A percentile compares a stretch with the other conserved stretches of the same genome.
These are phyloP conservation scores for Hanseniaspora pseudoguilliermondii DNA, from an alignment of 805 yeast species.

Conservation along the genomic window DNA sequence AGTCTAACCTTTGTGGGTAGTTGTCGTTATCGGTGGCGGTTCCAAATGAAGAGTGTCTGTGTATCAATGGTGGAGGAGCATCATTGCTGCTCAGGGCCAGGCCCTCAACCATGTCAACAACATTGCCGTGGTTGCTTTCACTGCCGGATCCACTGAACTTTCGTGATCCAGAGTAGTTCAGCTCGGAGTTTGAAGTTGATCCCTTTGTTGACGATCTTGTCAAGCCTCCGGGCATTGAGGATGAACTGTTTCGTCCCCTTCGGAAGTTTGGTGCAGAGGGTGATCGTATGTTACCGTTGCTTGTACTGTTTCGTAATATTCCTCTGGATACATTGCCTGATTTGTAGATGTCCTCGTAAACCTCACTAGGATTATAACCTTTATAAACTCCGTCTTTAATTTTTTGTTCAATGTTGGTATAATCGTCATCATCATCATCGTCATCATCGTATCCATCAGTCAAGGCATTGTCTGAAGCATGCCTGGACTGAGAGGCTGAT, in stretches of 20 bases:
- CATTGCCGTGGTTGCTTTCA: slow-evolving; percentile 13
- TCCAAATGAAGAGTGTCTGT: slow-evolving; percentile 11
- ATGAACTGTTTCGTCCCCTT: slow-evolving; percentile 1
- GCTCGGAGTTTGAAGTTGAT: slow-evolving; percentile 10
- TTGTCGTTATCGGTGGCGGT: neutral
- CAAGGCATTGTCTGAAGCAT: slow-evolving; percentile 10
- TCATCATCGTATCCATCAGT: slow-evolving; percentile 12
- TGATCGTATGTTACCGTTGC: neutral
- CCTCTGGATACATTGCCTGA: slow-evolving; percentile 11
- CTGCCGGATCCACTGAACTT: slow-evolving; percentile 14
- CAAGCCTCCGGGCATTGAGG: slow-evolving; percentile 3
- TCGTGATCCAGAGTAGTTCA: slow-evolving; percentile 18
- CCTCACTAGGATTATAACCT: slow-evolving; percentile 9
- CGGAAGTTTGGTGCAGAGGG: neutral
- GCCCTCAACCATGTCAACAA: slow-evolving; percentile 18
- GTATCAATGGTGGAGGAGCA: slow-evolving; percentile 1
- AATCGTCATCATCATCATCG: slow-evolving; percentile 8
- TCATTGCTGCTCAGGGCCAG: slow-evolving; percentile 17
- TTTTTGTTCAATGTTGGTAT: neutral
- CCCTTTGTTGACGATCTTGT: slow-evolving; percentile 11
- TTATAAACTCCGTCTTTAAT: neutral
- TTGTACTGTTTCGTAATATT: slow-evolving; percentile 5
- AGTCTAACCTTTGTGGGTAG: neutral
- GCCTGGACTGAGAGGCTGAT: slow-evolving; percentile 12
- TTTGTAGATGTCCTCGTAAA: slow-evolving; percentile 10